phyloP scores from a whole-genome alignment of 805 yeast species.

The Yarrowia sp. region DNA sequence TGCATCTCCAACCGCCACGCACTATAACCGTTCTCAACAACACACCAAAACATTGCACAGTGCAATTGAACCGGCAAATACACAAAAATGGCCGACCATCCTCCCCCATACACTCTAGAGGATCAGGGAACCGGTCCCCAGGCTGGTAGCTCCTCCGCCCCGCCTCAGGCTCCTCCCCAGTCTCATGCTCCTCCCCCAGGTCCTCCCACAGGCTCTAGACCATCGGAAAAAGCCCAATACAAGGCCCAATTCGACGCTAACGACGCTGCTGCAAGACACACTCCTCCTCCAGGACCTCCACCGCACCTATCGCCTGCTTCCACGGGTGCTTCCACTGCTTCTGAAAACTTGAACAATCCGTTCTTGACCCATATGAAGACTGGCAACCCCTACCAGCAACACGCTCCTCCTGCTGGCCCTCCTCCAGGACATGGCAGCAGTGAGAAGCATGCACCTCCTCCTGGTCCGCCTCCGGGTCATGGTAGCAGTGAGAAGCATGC shows the following conservation, averaged over 20 bases:
- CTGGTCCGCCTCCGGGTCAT: constrained; percentile 14
- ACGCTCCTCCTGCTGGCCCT: constrained; percentile 18
- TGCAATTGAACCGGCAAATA: background rate
- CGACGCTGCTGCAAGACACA: background rate
- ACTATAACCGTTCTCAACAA: background rate
- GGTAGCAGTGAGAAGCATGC: constrained; percentile 1
- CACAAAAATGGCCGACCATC: constrained; percentile 8
- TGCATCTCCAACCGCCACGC: constrained; percentile 1
- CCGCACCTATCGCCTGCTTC: constrained; percentile 15
- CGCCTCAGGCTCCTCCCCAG: constrained; percentile 6
- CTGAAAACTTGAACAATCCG: constrained; percentile 2
- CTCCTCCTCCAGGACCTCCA: constrained; percentile 27
- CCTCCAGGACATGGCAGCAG: constrained; percentile 12
- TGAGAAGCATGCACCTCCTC: constrained; percentile 13
- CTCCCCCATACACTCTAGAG: constrained; percentile 23
- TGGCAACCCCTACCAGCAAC: constrained; percentile 22
- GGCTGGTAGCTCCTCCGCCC: constrained; percentile 7
- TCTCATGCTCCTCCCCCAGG: constrained; percentile 3
- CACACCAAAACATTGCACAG: background rate
- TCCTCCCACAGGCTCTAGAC: constrained; percentile 8
- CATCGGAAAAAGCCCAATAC: constrained; percentile 25
- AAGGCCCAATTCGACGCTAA: constrained; percentile 30
- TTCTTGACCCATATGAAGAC: constrained; percentile 22
- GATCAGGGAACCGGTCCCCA: constrained; percentile 21
- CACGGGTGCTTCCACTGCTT: constrained; percentile 8